Percentiles rank a stretch among this genome's conserved stretches.
phyloP scores from a whole-genome alignment of 2,329 filamentous ascomycete genomes.

The Penicillium sp. region DNA sequence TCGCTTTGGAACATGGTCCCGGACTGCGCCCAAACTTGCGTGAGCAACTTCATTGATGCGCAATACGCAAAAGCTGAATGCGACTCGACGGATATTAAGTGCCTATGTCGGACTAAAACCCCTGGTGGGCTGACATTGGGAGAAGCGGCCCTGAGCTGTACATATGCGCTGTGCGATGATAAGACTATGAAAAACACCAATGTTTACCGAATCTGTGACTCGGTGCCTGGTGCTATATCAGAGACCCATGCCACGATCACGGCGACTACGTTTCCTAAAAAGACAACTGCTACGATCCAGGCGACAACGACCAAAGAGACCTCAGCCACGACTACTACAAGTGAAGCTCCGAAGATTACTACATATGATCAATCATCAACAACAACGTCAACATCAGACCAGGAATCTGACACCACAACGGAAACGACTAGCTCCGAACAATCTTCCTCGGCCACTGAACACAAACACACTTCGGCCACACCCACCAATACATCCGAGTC shows the following conservation, averaged over 20 bases:
- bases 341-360: constrained; percentile 17
- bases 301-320: constrained; percentile 5
- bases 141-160: constrained; percentile 72
- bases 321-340: constrained; percentile 13
- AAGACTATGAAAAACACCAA: constrained; percentile 49
- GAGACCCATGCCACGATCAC: constrained; percentile 43
- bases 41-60: constrained; percentile 64
- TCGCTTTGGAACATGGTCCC: constrained; percentile 55
- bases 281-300: constrained; percentile 10
- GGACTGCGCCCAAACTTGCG: constrained; percentile 63
- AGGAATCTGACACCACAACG: neutral
- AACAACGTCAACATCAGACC: constrained; percentile 9
- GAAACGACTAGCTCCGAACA: constrained; percentile 9
- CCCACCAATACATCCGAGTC: constrained; percentile 8
- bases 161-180: constrained; percentile 61
- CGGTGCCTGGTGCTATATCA: constrained; percentile 37
- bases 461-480: neutral
- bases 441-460: neutral
- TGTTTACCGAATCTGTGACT: constrained; percentile 61
- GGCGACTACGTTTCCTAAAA: constrained; percentile 34
- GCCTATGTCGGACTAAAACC: constrained; percentile 66
- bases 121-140: constrained; percentile 68
- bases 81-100: constrained; percentile 59
- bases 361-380: constrained; percentile 21
- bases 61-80: constrained; percentile 56